Evolutionary conservation across 768 basidiomycete species (phyloP), one percentile per base, ranked within the genome.

Genomic region (Obba rivulosa): DNA sequence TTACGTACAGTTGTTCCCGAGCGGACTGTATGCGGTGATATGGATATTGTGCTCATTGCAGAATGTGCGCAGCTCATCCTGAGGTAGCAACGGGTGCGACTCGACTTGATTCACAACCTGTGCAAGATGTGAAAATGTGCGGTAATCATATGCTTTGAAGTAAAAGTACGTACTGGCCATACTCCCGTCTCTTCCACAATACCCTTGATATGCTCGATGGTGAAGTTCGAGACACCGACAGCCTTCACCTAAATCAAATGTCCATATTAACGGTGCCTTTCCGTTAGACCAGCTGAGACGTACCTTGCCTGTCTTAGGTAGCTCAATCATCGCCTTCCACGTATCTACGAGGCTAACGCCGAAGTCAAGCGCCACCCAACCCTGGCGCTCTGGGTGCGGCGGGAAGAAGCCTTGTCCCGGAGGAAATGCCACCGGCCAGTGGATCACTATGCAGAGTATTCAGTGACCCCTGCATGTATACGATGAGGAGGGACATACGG

Each of bases 161-260:
- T 4, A 8, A 22, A 2, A 41, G 31, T 13, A 63, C 78, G 48
- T 60, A 82, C 82, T 22, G 92, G 91, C 47, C 80, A 76, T 45
- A 87, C 82, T 10, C 81, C 83, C 22, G 87, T 87, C 3, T 80
- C 82, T 20, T 75, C 65, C 51, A 80, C 80, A 58, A 93, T 75
- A 10, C 73, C 83, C 62, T 87, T 68, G 47, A 93, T 63, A 41
- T 85, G 74, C 36, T 72, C 70, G 46, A 83, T 66, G 16, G 76
- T 80, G 67, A 89, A 90, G 77, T 93, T 93, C 57, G 85, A 87
- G 4, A 94, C 88, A 47, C 90, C 91, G 54, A 93, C 69, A 1
- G 78, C 73, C 61, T 70, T 76, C 61, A 85, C 85, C 79, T 83
- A 49, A 14, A 37, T 23, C 49, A 46, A 44, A 34, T 44, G 35